Base-by-base conservation (phyloP, 176 grass and related monocot genomes). In the Zoysia pacifica region DNA sequence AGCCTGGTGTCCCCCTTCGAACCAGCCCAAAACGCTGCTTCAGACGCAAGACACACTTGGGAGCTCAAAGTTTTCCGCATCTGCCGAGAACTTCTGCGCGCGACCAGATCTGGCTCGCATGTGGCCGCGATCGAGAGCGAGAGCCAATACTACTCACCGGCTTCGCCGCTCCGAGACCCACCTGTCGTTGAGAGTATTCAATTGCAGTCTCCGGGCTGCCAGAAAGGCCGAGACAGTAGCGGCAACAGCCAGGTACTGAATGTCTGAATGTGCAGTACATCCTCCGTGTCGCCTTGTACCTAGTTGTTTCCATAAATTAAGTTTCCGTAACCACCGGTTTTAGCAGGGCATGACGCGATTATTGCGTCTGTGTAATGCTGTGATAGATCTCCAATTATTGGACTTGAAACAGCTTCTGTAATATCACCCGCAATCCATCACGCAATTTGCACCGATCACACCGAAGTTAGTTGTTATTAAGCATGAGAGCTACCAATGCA, bases 81-180 rank as follows among this genome's bases (percentile, higher is more conserved):
- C 54, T 49, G 56, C 44, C 15, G 73, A 28, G 28, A 0, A 67
- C 76, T 85, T 85, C 36, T 49, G 48, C 12, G 41, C 67, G 40
- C 58, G 4, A 66, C 14, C 68, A 48, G 75, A 85, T 73, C 76
- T 73, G 76, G 48, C 54, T 14, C 46, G 76, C 75, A 79, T 79
- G 69, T 85, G 76, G 20, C 15, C 36, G 13, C 11, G 64, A 42
- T 41, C 14, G 9, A 15, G 63, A 16, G 63, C 39, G 12, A 40
- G 6, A 10, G 59, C 36, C 28, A 64, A 28, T 28, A 28, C 38
- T 1, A 14, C 35, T 14, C 62, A 64, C 62, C 62, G 39, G 62
- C 62, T 64, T 64, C 36, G 62, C 62, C 62, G 62, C 62, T 64
- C 35, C 36, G 28, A 28, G 28, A 28, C 28, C 28, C 28, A 28